Evolutionary conservation across 495 filamentous ascomycete species (phyloP), one percentile per base, ranked within the genome.

Genomic region (Emericellopsis terricola): DNA sequence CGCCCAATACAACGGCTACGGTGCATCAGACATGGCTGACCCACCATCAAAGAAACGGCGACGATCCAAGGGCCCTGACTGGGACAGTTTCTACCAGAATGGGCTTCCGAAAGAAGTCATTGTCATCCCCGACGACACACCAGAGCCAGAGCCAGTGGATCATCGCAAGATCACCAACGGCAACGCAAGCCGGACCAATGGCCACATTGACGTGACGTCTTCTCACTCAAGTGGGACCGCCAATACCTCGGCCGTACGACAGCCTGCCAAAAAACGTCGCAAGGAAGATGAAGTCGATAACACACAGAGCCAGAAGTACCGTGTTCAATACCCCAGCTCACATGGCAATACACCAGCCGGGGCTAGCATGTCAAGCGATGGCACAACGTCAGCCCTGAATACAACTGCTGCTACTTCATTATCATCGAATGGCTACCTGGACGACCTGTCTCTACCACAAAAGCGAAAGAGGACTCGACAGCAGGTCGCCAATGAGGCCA

Each of bases 101-200:
- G 87, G 87, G 14, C 54, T 87, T 11, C 87, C 87, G 10, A 80
- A 86, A 49, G 86, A 94, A 55, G 70, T 96, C 50, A 94, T 96
- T 49, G 76, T 94, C 39, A 96, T 96, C 51, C 81, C 93, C 45
- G 87, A 94, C 56, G 87, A 94, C 56, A 75, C 79, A n/a, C 73
- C 78, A 27, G 77, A 78, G 37, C 66, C 71, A 15, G 71, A 46
- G 38, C 40, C 42, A 34, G 47, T 34, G 39, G 43, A 44, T 14
- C 39, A 49, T 21, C 41, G 45, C 29, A 44, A 48, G 0, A 42
- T 53, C 37, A 36, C 52, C 16, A 55, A 52, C 41, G 48, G 43
- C 26, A 39, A 40, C 15, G 6, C 23, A 6, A 26, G 23, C 23
- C 6, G 11, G 6, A 26, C 23, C 6, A 11, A 6, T 6, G 36